Base-by-base conservation (phyloP, 2,329 filamentous ascomycete species). In the Alternaria gansuensis region DNA sequence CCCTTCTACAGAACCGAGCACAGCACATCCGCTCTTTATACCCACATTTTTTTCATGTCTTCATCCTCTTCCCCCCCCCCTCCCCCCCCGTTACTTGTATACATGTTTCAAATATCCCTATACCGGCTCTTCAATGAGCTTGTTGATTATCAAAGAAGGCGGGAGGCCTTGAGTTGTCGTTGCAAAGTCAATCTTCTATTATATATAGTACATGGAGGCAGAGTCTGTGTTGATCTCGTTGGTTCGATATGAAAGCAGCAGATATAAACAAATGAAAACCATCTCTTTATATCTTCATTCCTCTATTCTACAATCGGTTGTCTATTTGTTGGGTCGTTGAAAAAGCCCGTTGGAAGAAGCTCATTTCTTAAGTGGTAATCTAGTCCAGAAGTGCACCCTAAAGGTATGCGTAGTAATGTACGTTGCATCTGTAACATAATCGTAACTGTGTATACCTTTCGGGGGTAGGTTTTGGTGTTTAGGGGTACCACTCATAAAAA, bases 1-100 rank as follows among this genome's bases (percentile, higher is more conserved):
- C 54, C 49, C 39, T 40, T 44, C 51, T 50, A 45, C 43, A 56
- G 55, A 62, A 40, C n/a, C 44, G 50, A 28, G 44, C 48, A 49
- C 51, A 41, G 59, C 29, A 54, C 46, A 40, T 62, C 41, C 59
- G 43, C 48, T 62, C 59, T 28, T 52, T 62, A 56, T 59, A 51
- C 36, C 41, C 46, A 17, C n/a, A 37, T 24, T 31, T 23, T 23
- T 49, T 31, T n/a, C n/a, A 23, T 28, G 31, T 34, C 17, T 21
- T 21, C 8, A 14, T 36, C 23, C 39, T 34, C 17, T 21, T 21
- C 8, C 17, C 31, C 23, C 26, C 31, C 26, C 21, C 31, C 4
- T 21, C 28, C 24, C 11, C 24, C 54, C 5, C 23, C 23, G 33
- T 50, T 48, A 29, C 41, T 40, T 43, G 45, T 51, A n/a, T 58